Conservation (phyloP, 108 stramenopile genomes). For the Stephanodiscus triporus region DNA sequence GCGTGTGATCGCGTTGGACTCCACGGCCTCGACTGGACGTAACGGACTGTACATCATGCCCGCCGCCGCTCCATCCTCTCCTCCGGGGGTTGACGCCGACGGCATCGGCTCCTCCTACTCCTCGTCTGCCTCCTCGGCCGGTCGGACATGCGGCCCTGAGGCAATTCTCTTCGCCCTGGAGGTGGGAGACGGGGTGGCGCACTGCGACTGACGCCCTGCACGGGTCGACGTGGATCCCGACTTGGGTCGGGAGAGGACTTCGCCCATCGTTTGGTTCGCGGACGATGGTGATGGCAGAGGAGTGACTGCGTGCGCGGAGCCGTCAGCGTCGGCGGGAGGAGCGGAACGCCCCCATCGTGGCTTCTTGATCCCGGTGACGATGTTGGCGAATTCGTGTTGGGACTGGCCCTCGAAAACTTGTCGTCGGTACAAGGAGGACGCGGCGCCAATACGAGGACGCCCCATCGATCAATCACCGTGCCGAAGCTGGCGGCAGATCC, state of each 20-base stretch:
- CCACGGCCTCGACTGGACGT: conserved; percentile 58
- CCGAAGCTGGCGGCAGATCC: conserved; percentile 9
- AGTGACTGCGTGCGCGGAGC: background rate
- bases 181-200: conserved; percentile 68
- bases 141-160: conserved; percentile 60
- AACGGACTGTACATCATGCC: conserved; percentile 67
- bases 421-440: conserved; percentile 3
- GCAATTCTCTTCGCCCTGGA: conserved; percentile 63
- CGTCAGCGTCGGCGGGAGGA: conserved; percentile 4
- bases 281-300: conserved; percentile 3
- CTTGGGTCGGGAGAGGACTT: conserved; percentile 58
- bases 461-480: background rate
- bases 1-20: conserved; percentile 70
- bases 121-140: too few species aligned
- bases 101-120: background rate
- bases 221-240: conserved; percentile 73
- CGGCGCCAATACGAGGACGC: background rate
- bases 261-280: conserved; percentile 75
- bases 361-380: conserved; percentile 47
- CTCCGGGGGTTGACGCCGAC: background rate
- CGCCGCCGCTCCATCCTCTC: background rate
- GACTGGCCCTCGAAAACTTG: conserved; percentile 53
- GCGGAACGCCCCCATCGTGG: conserved; percentile 44
- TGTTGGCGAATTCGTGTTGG: conserved; percentile 71
- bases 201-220: conserved; percentile 76